Conservation (phyloP, 2,329 filamentous ascomycete species). For the Paracorniculantispora psalliotae region DNA sequence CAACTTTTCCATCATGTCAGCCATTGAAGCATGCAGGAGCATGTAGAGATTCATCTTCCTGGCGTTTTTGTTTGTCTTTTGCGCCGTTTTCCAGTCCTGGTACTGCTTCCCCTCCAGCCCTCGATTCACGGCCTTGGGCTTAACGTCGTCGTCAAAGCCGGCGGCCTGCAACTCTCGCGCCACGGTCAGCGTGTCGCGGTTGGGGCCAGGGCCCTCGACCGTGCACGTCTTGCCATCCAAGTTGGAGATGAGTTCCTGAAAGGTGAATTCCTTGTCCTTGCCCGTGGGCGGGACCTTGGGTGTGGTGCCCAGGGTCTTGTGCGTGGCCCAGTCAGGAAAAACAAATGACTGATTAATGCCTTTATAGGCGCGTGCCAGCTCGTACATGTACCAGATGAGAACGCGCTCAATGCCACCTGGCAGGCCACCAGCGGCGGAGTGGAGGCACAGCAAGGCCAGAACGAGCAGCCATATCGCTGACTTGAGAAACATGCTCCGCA, state of each 20-base stretch:
- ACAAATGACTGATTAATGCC: not conserved
- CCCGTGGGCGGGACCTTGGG: not conserved
- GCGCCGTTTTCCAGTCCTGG: no score
- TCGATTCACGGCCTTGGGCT: not conserved
- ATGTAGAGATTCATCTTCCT: not conserved
- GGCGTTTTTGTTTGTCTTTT: no score
- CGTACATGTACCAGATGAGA: not conserved
- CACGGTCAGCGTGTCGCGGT: not conserved
- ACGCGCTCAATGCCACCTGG: not conserved
- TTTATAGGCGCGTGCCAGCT: not conserved
- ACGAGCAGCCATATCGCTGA: not conserved
- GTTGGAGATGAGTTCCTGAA: not conserved
- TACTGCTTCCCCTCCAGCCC: not conserved
- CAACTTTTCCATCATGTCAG: not conserved
- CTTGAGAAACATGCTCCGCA: not conserved
- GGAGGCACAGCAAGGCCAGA: not conserved
- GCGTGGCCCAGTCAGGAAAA: not conserved
- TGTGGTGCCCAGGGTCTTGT: not conserved
- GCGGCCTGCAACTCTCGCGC: not conserved
- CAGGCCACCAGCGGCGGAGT: not conserved
- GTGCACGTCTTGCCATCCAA: not conserved
- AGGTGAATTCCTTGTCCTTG: not conserved
- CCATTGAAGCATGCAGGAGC: not conserved
- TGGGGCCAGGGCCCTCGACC: not conserved
- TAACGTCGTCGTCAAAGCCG: not conserved